Evolutionary conservation across 192 early-diverging fungal species (phyloP), one percentile per base, ranked within the genome.

Genomic region (Coemansia asiatica): DNA sequence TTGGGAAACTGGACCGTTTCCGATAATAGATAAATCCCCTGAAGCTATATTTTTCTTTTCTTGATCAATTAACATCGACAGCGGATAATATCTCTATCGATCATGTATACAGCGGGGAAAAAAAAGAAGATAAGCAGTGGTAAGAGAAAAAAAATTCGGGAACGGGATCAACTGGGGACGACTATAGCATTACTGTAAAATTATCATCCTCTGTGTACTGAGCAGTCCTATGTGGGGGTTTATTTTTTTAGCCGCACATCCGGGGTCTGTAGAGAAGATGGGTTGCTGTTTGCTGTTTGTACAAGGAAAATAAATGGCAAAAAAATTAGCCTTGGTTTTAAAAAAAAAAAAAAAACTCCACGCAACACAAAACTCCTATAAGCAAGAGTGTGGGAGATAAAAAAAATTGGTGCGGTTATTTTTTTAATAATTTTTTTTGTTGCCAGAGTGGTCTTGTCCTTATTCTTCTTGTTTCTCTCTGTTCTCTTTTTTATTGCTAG

Each of bases 1-100:
- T 66, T 90, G 22, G 91, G 96, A 13, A 63, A 89, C 36, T 98
- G 96, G 96, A 69, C 54, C 6, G 64, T 73, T 23, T 40, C 51
- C 23, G 25, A 53, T 4, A 60, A n/a, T 15, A 28, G 44, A 25
- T 35, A 71, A 51, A 58, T 38, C 29, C 0, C 21, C 23, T 35
- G 21, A 28, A 54, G 22, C 1, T 23, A 28, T 25, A 12, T 23
- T 15, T 27, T 21, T 7, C 22, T 4, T 54, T 54, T 54, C 25
- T 54, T 27, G 25, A 27, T 23, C 16, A 16, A 23, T 54, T 21
- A 53, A 23, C 6, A 50, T 10, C 6, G 4, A 4, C 10, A 38
- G 9, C 62, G 53, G 63, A 56, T 64, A 56, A 56, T 64, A 31
- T 25, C 35, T 2, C 15, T 2, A 44, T 12, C 15, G 2, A 13